Conservation (phyloP, 176 grass and related monocot genomes). For the Calamus simplicifolius region DNA sequence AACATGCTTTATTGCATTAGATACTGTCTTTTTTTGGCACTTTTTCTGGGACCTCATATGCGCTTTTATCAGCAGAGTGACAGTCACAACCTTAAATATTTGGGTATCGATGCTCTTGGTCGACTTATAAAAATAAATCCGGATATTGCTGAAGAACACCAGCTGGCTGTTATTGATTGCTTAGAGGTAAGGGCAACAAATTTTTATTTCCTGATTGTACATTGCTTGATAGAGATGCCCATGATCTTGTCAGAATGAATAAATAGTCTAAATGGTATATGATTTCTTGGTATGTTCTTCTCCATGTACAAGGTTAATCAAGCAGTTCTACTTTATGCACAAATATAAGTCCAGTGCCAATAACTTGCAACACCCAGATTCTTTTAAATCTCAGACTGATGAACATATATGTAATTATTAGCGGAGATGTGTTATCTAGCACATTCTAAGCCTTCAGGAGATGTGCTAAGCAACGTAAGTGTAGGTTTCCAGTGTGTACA, state of each 20-base stretch:
- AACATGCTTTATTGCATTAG: too few relatives aligned
- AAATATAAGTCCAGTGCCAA: neutral
- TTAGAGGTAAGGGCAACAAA: slow-evolving; percentile 65
- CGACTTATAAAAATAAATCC: slow-evolving; percentile 97
- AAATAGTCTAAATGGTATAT: neutral
- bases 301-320: neutral
- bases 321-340: neutral
- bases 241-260: too few relatives aligned
- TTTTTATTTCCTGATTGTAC: neutral
- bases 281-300: neutral
- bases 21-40: neutral
- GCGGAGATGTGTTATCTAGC: too few relatives aligned
- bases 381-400: too few relatives aligned
- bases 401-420: too few relatives aligned
- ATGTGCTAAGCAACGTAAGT: too few relatives aligned
- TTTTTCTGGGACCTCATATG: too few relatives aligned
- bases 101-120: slow-evolving; percentile 98
- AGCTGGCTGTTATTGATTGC: slow-evolving; percentile 97
- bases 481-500: too few relatives aligned
- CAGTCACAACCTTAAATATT: slow-evolving; percentile 98
- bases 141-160: slow-evolving; percentile 98
- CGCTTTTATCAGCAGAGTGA: slow-evolving; percentile 59
- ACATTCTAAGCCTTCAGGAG: too few relatives aligned
- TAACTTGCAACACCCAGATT: too few relatives aligned
- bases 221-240: too few relatives aligned